phyloP scores from a whole-genome alignment of 2,329 filamentous ascomycete species.

The Fusarium sp. region DNA sequence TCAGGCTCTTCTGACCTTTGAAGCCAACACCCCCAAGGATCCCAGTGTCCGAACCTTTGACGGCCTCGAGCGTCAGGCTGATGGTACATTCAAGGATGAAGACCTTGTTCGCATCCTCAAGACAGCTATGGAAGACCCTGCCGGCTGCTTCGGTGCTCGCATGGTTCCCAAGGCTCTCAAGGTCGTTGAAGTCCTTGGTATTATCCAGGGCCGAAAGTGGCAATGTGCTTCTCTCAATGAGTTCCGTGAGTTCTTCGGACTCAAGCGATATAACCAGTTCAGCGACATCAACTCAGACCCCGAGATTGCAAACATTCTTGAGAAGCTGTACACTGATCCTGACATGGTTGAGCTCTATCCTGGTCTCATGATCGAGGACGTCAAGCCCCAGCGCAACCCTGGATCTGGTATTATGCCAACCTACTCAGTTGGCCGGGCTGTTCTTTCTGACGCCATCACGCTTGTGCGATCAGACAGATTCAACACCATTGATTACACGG shows the following conservation, averaged over 20 bases:
- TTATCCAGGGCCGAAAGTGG: slow-evolving; percentile 71
- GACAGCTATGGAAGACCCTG: slow-evolving; percentile 69
- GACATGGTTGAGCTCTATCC: slow-evolving; percentile 78
- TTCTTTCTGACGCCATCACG: slow-evolving; percentile 69
- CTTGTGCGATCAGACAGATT: slow-evolving; percentile 71
- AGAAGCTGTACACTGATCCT: slow-evolving; percentile 70
- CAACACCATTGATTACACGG: slow-evolving; percentile 63
- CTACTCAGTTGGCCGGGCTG: slow-evolving; percentile 65
- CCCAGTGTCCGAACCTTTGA: slow-evolving; percentile 62
- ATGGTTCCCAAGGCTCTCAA: slow-evolving; percentile 69
- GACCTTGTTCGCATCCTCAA: slow-evolving; percentile 68
- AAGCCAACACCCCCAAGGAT: slow-evolving; percentile 48
- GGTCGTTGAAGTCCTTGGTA: slow-evolving; percentile 71
- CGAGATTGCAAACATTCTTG: slow-evolving; percentile 66
- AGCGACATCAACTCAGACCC: slow-evolving; percentile 68
- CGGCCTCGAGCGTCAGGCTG: slow-evolving; percentile 57
- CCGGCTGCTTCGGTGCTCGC: slow-evolving; percentile 68
- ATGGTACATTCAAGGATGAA: slow-evolving; percentile 67
- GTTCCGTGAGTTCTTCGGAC: slow-evolving; percentile 71
- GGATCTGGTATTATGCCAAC: slow-evolving; percentile 55
- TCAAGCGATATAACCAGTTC: slow-evolving; percentile 67
- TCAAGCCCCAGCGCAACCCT: slow-evolving; percentile 62
- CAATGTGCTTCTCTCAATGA: slow-evolving; percentile 72
- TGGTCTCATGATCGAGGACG: slow-evolving; percentile 71
- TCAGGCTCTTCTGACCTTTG: slow-evolving; percentile 33